Evolutionary conservation across 2,329 filamentous ascomycete species (phyloP), one percentile per base, ranked within the genome.

Genomic region (Pleoardoris graminearum): DNA sequence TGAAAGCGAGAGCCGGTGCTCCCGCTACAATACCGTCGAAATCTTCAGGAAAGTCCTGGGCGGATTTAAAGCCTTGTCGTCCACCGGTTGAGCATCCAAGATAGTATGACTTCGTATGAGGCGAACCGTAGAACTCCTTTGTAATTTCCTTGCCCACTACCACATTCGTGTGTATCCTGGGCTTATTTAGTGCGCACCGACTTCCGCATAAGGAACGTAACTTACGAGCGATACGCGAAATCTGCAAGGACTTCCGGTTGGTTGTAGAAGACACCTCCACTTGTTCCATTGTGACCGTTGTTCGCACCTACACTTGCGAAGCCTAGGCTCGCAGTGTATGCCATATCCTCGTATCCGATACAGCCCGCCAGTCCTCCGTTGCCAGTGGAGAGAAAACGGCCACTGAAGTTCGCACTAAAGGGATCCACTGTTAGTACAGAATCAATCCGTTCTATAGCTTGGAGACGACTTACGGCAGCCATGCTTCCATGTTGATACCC

Each of bases 241-340:
- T 81, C 79, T 38, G 69, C 68, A 1, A 80, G 53, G 2, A 79
- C 72, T 23, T 78, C 77, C 1, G 72, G 67, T 6, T 71, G 70
- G 32, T 52, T 46, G 44, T 77, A 75, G 56, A 82, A 81, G 0
- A 77, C 69, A 21, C 64, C 49, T n/a, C 79, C 80, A 3, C 71
- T 74, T 4, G 70, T 74, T 7, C 76, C 76, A 47, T 77, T 74
- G 50, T 78, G 75, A 1, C 76, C 75, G 22, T 73, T 76, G 58
- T 78, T 77, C 2, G 70, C 71, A 10, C 70, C 71, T 4, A 76
- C 72, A 11, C 69, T 62, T 0, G 75, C 71, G 45, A 77, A 77
- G 1, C 75, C 75, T 25, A 73, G 61, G 8, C 59, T 59, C 12
- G 69, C 57, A 4, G 69, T 65, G 52, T 77, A 78, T 7, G 72